These are phyloP conservation scores for Dysphania ambrosioides DNA, from an alignment of 148 eudicot species.

Conservation along the genomic window DNA sequence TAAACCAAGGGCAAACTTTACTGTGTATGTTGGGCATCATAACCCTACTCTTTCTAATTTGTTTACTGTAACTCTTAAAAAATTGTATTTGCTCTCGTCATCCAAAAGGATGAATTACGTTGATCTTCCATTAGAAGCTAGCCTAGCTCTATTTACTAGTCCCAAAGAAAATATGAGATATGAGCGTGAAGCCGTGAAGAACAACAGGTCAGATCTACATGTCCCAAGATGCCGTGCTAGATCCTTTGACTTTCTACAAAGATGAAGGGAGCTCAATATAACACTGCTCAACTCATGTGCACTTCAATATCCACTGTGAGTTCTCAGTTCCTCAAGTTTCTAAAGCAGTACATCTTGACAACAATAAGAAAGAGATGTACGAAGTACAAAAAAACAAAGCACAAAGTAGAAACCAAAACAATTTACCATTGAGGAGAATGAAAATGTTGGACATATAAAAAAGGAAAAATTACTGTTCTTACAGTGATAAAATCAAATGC, in stretches of 20 bases:
- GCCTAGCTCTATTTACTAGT: background rate
- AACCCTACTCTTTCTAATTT: background rate
- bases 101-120: background rate
- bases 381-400: background rate
- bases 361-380: no score
- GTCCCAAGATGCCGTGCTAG: background rate
- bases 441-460: background rate
- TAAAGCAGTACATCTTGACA: background rate
- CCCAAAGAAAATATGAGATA: background rate
- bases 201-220: background rate
- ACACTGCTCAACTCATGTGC: no score
- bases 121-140: background rate
- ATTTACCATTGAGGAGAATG: background rate
- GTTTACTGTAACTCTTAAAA: no score
- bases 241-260: background rate
- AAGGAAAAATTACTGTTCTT: slow-evolving; percentile 17
- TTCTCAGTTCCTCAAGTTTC: background rate
- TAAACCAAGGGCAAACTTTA: background rate
- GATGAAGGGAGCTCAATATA: background rate
- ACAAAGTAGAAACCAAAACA: background rate
- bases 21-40: background rate
- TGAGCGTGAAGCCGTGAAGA: background rate
- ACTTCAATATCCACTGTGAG: background rate
- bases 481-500: slow-evolving; percentile 97
- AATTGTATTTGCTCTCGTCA: background rate